Evolutionary conservation across 805 yeast genomes (phyloP).

Genomic region (Schwanniomyces occidentalis): DNA sequence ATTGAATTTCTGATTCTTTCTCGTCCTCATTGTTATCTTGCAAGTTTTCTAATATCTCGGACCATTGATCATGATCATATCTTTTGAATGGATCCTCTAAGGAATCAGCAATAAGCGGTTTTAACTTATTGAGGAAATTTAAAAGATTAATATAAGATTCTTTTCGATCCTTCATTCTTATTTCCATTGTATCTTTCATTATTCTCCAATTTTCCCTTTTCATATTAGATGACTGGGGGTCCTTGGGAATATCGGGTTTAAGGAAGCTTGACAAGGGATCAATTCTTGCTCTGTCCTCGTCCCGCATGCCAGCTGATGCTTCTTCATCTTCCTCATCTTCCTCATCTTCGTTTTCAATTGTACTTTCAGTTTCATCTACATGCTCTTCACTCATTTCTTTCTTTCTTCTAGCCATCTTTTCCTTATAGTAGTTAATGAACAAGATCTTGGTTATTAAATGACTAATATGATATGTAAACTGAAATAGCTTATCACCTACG

Average conservation of each 20-base stretch:
- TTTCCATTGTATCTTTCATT: too few relatives aligned
- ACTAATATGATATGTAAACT: constrained; percentile 17
- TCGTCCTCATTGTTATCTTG: constrained; percentile 5
- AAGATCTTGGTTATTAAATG: constrained; percentile 1
- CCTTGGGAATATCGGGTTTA: too few relatives aligned
- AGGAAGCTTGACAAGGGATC: too few relatives aligned
- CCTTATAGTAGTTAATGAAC: not conserved
- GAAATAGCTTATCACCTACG: constrained; percentile 61
- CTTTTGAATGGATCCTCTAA: constrained; percentile 40
- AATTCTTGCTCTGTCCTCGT: constrained; percentile 5
- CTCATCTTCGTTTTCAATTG: constrained; percentile 12
- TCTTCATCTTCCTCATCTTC: constrained; percentile 12
- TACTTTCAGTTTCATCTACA: too few relatives aligned
- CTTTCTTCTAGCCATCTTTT: too few relatives aligned
- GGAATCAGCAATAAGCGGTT: constrained; percentile 32
- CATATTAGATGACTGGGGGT: too few relatives aligned
- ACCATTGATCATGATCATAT: constrained; percentile 58
- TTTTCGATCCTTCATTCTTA: too few relatives aligned
- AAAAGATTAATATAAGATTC: constrained; percentile 20
- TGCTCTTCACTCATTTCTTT: too few relatives aligned
- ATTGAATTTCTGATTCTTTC: not conserved
- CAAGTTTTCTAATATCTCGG: constrained; percentile 23
- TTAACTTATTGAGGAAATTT: constrained; percentile 28
- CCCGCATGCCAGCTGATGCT: constrained; percentile 2
- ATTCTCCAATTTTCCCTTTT: too few relatives aligned